phyloP scores from a whole-genome alignment of 1,139 yeast species.

The Candida dubliniensis region DNA sequence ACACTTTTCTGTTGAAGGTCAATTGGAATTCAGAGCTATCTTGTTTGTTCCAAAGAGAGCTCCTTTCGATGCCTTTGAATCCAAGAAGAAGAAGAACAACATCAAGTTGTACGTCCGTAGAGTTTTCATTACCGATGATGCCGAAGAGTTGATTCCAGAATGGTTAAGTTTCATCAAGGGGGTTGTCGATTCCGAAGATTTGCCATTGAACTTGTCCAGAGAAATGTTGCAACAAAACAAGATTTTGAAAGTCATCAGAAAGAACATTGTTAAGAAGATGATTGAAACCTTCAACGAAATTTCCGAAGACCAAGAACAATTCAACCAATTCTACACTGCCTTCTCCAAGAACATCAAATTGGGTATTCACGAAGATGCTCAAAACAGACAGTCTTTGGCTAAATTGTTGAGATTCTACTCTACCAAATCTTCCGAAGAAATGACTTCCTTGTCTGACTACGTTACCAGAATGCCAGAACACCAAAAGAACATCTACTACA shows the following conservation, averaged over 20 bases:
- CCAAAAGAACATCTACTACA: slow-evolving; percentile 99
- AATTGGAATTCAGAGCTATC: slow-evolving; percentile 98
- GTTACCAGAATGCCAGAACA: slow-evolving; percentile 99
- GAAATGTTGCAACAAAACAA: slow-evolving; percentile 99
- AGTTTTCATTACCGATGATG: slow-evolving; percentile 99
- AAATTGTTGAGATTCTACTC: slow-evolving; percentile 97
- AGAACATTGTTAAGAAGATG: slow-evolving; percentile 98
- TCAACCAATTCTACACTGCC: slow-evolving; percentile 97
- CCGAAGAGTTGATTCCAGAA: slow-evolving; percentile 98
- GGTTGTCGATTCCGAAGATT: slow-evolving; percentile 99
- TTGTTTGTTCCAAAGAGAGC: slow-evolving; percentile 99
- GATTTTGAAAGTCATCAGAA: slow-evolving; percentile 98
- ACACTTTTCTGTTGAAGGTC: slow-evolving; percentile 99
- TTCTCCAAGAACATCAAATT: slow-evolving; percentile 98
- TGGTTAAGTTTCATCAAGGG: slow-evolving; percentile 98
- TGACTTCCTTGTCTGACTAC: slow-evolving; percentile 93
- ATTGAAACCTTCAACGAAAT: slow-evolving; percentile 99
- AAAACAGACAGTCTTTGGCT: slow-evolving; percentile 94
- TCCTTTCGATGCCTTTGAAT: slow-evolving; percentile 96
- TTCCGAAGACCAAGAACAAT: slow-evolving; percentile 98
- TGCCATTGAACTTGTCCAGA: slow-evolving; percentile 99
- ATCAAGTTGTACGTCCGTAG: slow-evolving; percentile 99
- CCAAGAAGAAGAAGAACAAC: slow-evolving; percentile 98
- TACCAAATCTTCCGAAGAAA: slow-evolving; percentile 91
- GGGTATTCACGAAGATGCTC: slow-evolving; percentile 98